Evolutionary conservation across 257 asterid species (phyloP), one percentile per base, ranked within the genome.

Genomic region (Solanum chiquidenum): DNA sequence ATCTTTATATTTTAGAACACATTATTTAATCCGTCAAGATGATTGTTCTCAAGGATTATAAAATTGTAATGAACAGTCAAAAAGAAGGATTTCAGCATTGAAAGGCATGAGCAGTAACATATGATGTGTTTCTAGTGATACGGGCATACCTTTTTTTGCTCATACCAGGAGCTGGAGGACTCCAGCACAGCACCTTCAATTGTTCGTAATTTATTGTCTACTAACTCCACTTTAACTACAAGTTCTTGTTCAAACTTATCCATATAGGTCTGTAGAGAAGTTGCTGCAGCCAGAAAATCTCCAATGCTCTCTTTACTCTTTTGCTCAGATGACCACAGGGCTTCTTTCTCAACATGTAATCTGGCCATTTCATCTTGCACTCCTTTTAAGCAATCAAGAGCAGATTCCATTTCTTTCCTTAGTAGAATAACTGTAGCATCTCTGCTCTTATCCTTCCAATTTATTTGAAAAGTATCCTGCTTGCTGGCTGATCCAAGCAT

Each of bases 351-450:
- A 55, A 38, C 64, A 16, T 64, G 88, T 91, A 95, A 83, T 86
- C 72, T 90, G 84, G 89, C 93, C 94, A 97, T 94, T 93, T 95
- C 95, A 49, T 91, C 89, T 90, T 94, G 92, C 92, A 97, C 92
- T 75, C 88, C 94, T 91, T 95, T 90, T 88, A 95, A 92, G 91
- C 94, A 93, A 88, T 89, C 89, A 69, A 94, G 94, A 83, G 98
- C 95, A 88, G 89, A 90, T 91, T 93, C 96, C 52, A 94, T 89
- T 93, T 95, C 99, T 88, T 91, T 93, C 92, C 92, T 93, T 88
- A 95, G 91, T 88, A 92, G 95, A 90, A 88, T 44, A 88, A 93
- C 91, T 69, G 95, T 91, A 82, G 91, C 88, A 64, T 96, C 94
- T 90, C 92, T 90, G 76, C 87, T 90, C 42, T 86, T 90, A 88